phyloP scores from a whole-genome alignment of 768 basidiomycete species.

The Amanita rubescens region DNA sequence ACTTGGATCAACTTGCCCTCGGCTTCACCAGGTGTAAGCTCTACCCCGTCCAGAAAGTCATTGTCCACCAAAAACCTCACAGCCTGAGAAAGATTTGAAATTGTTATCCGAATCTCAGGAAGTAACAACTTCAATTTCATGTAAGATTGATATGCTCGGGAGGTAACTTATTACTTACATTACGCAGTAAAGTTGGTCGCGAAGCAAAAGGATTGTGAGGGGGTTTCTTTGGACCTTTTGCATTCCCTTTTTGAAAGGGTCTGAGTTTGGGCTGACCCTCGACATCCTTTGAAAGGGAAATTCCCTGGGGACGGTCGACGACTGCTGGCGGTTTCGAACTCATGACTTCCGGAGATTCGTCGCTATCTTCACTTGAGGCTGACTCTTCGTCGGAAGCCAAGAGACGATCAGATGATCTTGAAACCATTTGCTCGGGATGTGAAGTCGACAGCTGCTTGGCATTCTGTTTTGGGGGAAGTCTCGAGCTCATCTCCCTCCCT shows the following conservation, averaged over 20 bases:
- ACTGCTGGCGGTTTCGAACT: constrained; percentile 39
- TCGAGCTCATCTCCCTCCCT: neutral
- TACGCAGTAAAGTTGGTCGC: constrained; percentile 68
- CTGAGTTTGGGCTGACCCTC: neutral
- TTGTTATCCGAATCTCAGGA: constrained; percentile 80
- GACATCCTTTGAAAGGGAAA: neutral
- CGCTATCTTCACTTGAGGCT: constrained; percentile 29
- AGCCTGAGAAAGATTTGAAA: constrained; percentile 89
- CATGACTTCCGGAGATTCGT: constrained; percentile 47
- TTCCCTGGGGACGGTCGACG: neutral
- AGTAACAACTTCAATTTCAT: constrained; percentile 51
- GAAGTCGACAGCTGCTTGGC: neutral
- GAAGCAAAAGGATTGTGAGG: constrained; percentile 59
- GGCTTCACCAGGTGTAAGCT: constrained; percentile 74
- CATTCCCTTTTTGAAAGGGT: neutral
- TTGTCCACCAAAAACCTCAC: constrained; percentile 88
- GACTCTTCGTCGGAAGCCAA: neutral
- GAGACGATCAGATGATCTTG: neutral
- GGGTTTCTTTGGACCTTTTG: constrained; percentile 15
- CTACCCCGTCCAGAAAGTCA: constrained; percentile 76
- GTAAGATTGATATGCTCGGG: constrained; percentile 6
- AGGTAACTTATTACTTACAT: constrained; percentile 39
- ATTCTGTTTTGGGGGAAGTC: neutral
- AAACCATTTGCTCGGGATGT: too few relatives aligned
- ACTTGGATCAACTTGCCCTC: constrained; percentile 58